Base-by-base conservation (phyloP, 2,329 filamentous ascomycete genomes). In the Rhytidhysteron rufulum region DNA sequence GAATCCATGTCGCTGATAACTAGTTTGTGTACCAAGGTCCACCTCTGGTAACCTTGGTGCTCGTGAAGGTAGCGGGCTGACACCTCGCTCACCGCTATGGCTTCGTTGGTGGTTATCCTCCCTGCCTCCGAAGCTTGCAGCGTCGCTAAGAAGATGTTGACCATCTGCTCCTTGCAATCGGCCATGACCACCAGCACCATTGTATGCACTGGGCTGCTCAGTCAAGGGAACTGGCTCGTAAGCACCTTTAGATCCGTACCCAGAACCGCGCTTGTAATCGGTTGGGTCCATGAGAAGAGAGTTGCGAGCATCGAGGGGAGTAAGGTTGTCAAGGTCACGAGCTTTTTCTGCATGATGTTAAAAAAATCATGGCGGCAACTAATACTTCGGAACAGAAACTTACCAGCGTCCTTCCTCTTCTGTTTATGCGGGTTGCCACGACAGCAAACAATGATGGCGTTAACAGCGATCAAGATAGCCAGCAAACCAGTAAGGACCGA, bases 371-470 rank as follows among this genome's bases (percentile, higher is more conserved):
- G 41, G 47, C 33, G 34, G 21, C 18, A 25, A 25, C 24, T n/a
- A 24, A 7, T 6, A 13, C 3, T 31, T 13, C 9, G 20, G 15
- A 19, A 7, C 13, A 13, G 21, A 32, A 39, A 73, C 83, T 79
- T 86, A 88, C 88, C 88, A 65, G 88, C 81, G 69, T 91, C 87
- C 78, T 94, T 95, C 68, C 88, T 83, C 58, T 83, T 83, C 75
- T 85, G 85, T 49, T 86, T 82, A 67, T 97, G 91, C 4, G 91
- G 90, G 70, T 97, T 97, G 70, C 89, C 80, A 62, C 85, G 86
- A 77, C 82, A 82, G 68, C 83, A 89, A 38, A 82, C 78, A 54
- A 88, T 86, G 59, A 96, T 80, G 34, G 88, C 88, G 60, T 97
- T 97, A 71, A 90, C 86, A 9, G 79, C 78, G 53, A 98, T 95